A percentile compares a stretch with the other conserved stretches of the same genome.
Evolutionary conservation across 345 rosid species (phyloP).

Genomic region (Syzygium oleosum): DNA sequence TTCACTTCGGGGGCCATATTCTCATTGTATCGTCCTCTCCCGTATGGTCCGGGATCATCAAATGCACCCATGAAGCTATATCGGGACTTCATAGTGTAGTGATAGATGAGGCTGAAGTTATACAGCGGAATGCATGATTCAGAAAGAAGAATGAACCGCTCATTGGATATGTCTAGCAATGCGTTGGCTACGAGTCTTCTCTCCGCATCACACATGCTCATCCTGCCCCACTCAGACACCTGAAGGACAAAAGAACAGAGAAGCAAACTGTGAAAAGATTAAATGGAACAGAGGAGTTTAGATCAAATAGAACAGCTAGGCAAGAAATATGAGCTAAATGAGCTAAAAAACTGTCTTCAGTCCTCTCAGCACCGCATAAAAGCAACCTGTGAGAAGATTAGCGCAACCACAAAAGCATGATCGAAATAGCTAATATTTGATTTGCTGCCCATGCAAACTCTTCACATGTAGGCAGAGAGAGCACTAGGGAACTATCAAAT

Average conservation of each 20-base stretch:
- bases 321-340: not conserved
- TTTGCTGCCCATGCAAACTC: not conserved
- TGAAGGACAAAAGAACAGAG: conserved; percentile 14
- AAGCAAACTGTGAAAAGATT: not conserved
- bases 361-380: not conserved
- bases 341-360: not conserved
- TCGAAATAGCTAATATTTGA: not conserved
- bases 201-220: conserved; percentile 97
- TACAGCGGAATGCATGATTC: conserved; percentile 93
- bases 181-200: conserved; percentile 90
- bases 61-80: conserved; percentile 81
- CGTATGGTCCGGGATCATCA: conserved; percentile 81
- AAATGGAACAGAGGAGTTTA: not conserved
- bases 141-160: conserved; percentile 80
- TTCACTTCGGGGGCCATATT: conserved; percentile 81
- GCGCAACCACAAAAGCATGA: not conserved
- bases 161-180: conserved; percentile 78
- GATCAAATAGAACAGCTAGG: not conserved
- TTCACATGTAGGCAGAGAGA: not conserved
- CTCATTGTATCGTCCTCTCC: conserved; percentile 73
- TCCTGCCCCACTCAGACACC: conserved; percentile 94
- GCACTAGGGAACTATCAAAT: not conserved
- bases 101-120: conserved; percentile 64
- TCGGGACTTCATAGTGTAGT: conserved; percentile 50
- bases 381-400: not conserved